phyloP scores from a whole-genome alignment of 1,139 yeast species.

The Blastobotrys arbuscula region DNA sequence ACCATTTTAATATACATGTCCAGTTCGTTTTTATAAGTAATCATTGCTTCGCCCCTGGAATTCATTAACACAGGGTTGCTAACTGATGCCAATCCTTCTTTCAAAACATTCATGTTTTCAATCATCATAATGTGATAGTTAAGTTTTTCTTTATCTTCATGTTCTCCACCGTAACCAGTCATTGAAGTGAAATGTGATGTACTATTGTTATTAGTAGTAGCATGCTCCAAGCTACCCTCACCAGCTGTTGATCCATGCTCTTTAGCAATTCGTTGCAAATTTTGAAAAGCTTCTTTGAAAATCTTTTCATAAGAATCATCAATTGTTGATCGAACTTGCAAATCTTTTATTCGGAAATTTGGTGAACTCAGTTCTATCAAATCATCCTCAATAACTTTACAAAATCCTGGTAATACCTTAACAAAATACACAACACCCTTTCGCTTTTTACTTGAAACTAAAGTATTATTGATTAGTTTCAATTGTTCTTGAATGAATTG shows the following conservation, averaged over 20 bases:
- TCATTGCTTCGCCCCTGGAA: constrained; percentile 33
- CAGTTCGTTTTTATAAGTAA: constrained; percentile 42
- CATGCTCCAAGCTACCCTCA: constrained; percentile 1
- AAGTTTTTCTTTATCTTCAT: constrained; percentile 52
- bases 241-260: constrained; percentile 18
- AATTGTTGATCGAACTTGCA: constrained; percentile 36
- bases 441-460: constrained; percentile 40
- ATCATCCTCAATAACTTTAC: constrained; percentile 36
- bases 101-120: constrained; percentile 56
- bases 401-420: constrained; percentile 43
- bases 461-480: constrained; percentile 48
- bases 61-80: constrained; percentile 29
- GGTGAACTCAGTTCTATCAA: constrained; percentile 12
- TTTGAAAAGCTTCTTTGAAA: constrained; percentile 31
- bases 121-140: constrained; percentile 56
- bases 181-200: constrained; percentile 13
- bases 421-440: constrained; percentile 42
- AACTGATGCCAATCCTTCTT: constrained; percentile 44
- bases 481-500: constrained; percentile 53
- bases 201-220: background rate
- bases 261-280: constrained; percentile 29
- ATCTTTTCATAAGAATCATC: constrained; percentile 41
- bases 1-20: constrained; percentile 46
- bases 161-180: constrained; percentile 28
- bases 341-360: constrained; percentile 20